These are phyloP conservation scores for Trichoderma endophyticum DNA, from an alignment of 2,329 filamentous ascomycete species.

Conservation along the genomic window DNA sequence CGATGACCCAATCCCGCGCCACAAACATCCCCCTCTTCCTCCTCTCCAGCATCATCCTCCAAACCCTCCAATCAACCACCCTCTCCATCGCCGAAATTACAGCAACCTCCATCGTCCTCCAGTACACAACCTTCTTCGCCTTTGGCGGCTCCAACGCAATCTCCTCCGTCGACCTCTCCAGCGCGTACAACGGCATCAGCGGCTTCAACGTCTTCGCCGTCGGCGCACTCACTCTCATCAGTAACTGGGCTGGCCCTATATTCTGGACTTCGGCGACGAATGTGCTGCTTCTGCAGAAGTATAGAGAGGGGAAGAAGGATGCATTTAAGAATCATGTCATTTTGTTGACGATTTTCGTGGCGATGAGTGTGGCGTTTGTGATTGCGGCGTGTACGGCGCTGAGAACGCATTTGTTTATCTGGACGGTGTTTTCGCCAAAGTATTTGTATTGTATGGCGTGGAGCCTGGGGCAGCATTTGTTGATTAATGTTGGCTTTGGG, in stretches of 20 bases:
- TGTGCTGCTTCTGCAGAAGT: constrained; percentile 50
- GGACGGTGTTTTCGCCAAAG: constrained; percentile 98
- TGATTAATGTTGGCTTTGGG: constrained; percentile 64
- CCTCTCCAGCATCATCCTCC: constrained; percentile 62
- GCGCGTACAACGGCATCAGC: constrained; percentile 87
- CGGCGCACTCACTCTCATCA: constrained; percentile 76
- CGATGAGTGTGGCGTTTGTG: constrained; percentile 64
- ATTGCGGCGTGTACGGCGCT: constrained; percentile 86
- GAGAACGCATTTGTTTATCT: constrained; percentile 90
- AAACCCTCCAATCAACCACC: constrained; percentile 45
- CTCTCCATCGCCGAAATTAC: constrained; percentile 59
- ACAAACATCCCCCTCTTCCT: constrained; percentile 85
- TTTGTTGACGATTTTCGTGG: constrained; percentile 67
- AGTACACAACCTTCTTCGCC: constrained; percentile 83
- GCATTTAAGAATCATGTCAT: constrained; percentile 54
- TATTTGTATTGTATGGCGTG: constrained; percentile 91
- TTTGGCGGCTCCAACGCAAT: constrained; percentile 92
- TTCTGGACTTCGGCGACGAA: constrained; percentile 76
- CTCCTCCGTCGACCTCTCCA: constrained; percentile 90
- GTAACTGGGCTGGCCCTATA: constrained; percentile 88
- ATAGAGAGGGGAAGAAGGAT: constrained; percentile 25
- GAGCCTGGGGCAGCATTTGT: constrained; percentile 76
- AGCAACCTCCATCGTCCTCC: constrained; percentile 69
- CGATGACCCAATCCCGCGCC: constrained; percentile 81
- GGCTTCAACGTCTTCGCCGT: constrained; percentile 79